These are phyloP conservation scores for Mortierella sp. DNA, from an alignment of 371 early-diverging fungal genomes.

Conservation along the genomic window DNA sequence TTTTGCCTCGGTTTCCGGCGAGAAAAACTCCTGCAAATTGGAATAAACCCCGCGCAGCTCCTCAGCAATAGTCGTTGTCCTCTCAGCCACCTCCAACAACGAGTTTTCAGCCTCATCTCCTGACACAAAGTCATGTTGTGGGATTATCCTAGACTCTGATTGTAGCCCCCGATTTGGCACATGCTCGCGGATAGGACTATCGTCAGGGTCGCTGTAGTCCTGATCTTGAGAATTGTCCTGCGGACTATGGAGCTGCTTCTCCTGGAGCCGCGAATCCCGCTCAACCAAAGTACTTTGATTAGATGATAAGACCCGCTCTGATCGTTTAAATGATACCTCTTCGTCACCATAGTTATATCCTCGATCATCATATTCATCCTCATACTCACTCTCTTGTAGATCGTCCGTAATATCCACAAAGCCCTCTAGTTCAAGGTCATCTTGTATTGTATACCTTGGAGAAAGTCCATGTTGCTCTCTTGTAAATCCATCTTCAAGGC, in stretches of 20 bases:
- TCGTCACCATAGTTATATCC: slow-evolving; percentile 16
- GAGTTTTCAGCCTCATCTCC: slow-evolving; percentile 11
- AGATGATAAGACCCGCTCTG: slow-evolving; percentile 2
- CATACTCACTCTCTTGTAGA: neutral
- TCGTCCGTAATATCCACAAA: neutral
- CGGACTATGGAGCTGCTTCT: neutral
- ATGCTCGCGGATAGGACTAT: neutral
- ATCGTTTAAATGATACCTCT: slow-evolving; percentile 18
- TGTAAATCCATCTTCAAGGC: neutral
- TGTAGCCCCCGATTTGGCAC: neutral
- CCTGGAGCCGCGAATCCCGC: neutral
- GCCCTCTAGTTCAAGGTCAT: neutral
- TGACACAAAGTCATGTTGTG: neutral
- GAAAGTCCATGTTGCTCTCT: neutral
- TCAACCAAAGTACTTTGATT: slow-evolving; percentile 17
- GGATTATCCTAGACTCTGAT: neutral
- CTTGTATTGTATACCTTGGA: neutral
- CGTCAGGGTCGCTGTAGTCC: neutral
- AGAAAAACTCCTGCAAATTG: slow-evolving; percentile 39
- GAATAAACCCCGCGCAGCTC: slow-evolving; percentile 33
- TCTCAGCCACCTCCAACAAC: slow-evolving; percentile 41
- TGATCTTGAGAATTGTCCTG: neutral
- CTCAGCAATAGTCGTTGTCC: slow-evolving; percentile 23
- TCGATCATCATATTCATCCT: neutral
- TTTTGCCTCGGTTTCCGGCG: slow-evolving; percentile 41